Evolutionary conservation across 2,329 filamentous ascomycete genomes (phyloP), one percentile per base, ranked within the genome.

Genomic region (Atkinsonella texensis): DNA sequence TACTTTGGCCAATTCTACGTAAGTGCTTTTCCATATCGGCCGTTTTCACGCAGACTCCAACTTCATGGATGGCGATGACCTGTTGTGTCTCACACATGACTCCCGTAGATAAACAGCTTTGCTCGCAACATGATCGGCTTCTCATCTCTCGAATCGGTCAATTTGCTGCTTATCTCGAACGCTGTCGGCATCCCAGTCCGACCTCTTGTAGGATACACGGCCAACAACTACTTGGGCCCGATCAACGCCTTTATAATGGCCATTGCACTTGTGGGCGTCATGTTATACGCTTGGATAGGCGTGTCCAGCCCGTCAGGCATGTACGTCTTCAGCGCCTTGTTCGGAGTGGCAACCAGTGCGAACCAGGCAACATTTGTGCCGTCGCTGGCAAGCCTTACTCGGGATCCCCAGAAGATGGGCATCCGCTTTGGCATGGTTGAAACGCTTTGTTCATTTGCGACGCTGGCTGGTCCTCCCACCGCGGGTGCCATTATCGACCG

Each of bases 101-200:
- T 20, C 6, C 11, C 17, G 4, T 17, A 74, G 70, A 70, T 74
- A 54, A 72, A 73, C 44, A 68, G 66, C 17, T 74, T 68, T 55
- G 70, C 68, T 15, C 65, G 67, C 46, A 65, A 72, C 17, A 61
- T 72, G 17, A 58, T 75, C n/a, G 63, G 66, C 46, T 69, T 80
- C 52, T 68, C 70, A 13, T 72, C 75, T 39, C 65, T 66, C 6
- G 69, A 75, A 4, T 74, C 75, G 3, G 72, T 80, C 54, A 72
- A 72, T 31, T 65, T 83, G 2, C 68, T 84, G 1, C 67, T 84
- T 44, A 71, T 81, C 17, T 70, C 75, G 15, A 81, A 83, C 54
- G 77, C 71, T 9, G 65, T 79, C 13, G 78, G 79, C 1, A 69
- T 83, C 4, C 61, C 77, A 0, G 70, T 73, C 17, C 77, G 80